Percentiles rank a stretch among this genome's conserved stretches.
These are phyloP conservation scores for Magnolia sinica DNA, from an alignment of 164 flowering plant genomes.

Conservation along the genomic window DNA sequence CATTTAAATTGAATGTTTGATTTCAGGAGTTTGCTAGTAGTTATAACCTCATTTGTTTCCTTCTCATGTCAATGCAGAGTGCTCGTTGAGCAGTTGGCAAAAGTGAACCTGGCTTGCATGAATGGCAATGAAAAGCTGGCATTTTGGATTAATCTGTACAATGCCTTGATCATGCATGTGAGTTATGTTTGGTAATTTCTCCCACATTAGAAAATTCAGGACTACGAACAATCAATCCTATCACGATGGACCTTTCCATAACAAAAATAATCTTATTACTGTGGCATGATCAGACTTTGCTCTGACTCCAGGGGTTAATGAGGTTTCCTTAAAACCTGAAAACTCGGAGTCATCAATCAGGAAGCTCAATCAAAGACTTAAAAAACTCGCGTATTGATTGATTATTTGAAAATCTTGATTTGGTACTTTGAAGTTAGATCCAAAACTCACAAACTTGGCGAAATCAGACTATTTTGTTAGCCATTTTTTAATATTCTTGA, in stretches of 20 bases:
- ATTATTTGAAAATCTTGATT: constrained; percentile 1
- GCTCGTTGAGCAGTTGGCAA: constrained; percentile 30
- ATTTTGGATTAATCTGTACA: constrained; percentile 46
- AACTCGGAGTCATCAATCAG: neutral
- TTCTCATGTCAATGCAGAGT: constrained; percentile 16
- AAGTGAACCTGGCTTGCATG: constrained; percentile 24
- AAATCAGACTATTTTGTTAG: neutral
- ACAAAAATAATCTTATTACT: neutral
- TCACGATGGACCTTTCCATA: no score
- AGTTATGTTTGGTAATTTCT: constrained; percentile 1
- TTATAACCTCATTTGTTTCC: constrained; percentile 1
- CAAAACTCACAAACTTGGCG: neutral
- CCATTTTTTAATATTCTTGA: neutral
- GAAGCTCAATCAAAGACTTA: neutral
- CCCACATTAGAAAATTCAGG: no score
- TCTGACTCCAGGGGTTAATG: neutral
- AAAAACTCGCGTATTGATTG: neutral
- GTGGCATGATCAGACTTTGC: neutral
- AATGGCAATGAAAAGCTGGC: constrained; percentile 24
- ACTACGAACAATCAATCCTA: no score
- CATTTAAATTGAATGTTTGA: neutral
- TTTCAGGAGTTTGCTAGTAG: neutral
- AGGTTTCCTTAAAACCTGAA: neutral
- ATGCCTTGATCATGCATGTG: constrained; percentile 50
- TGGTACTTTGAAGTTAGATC: neutral